Percentiles rank a stretch among this genome's conserved stretches.
These are phyloP conservation scores for Silene latifolia DNA, from an alignment of 148 eudicot genomes.

Conservation along the genomic window DNA sequence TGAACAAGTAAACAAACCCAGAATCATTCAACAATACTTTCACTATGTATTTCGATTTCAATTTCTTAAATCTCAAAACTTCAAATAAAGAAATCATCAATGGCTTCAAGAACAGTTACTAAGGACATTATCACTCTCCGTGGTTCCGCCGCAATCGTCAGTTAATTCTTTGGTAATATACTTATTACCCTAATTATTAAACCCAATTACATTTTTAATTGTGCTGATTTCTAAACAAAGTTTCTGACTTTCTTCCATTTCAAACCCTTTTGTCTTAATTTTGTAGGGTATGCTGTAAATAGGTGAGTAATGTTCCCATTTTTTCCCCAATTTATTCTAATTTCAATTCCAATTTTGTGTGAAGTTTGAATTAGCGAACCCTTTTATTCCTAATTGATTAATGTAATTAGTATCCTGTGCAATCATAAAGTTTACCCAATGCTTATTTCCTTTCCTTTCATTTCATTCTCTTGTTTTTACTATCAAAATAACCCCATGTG, in stretches of 20 bases:
- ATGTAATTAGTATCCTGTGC: slow-evolving; percentile 62
- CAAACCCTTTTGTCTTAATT: slow-evolving; percentile 4
- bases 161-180: slow-evolving; percentile 78
- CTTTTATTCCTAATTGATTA: background rate
- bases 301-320: slow-evolving; percentile 40
- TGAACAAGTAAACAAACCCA: too few relatives aligned
- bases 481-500: too few relatives aligned
- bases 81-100: slow-evolving; percentile 6
- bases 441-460: too few relatives aligned
- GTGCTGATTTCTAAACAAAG: background rate
- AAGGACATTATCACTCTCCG: slow-evolving; percentile 93
- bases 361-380: background rate
- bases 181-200: background rate
- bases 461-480: too few relatives aligned
- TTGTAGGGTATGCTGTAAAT: slow-evolving; percentile 92
- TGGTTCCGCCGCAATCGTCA: slow-evolving; percentile 89
- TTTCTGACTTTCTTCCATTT: slow-evolving; percentile 1
- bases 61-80: background rate
- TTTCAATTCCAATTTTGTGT: too few relatives aligned
- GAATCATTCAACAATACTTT: too few relatives aligned
- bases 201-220: slow-evolving; percentile 14
- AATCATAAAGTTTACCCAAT: slow-evolving; percentile 90
- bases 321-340: background rate
- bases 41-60: too few relatives aligned
- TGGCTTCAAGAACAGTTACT: slow-evolving; percentile 81